Base-by-base conservation (phyloP, 306 rosid species). In the Medicago lupulina region DNA sequence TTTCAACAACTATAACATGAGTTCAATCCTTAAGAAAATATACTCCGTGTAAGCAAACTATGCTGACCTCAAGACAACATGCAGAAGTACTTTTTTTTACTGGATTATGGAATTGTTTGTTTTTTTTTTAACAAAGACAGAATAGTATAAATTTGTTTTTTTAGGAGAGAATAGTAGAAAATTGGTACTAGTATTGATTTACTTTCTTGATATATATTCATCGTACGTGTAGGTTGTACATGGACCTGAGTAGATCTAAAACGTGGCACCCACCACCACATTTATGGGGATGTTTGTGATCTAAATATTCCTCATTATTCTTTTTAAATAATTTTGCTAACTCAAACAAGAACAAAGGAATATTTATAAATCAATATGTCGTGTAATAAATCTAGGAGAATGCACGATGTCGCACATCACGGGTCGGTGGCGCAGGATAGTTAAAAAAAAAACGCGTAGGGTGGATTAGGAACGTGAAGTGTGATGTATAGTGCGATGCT, bases 231-330 rank as follows among this genome's bases (percentile, higher is more conserved):
- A 41, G 46, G 46, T 41, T 9, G 46, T 57, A 19, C 23, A 16
- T 51, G 5, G 59, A 53, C 23, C 11, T 8, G 23, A 47, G 19
- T 51, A 21, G 7, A 21, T 21, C 34, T 57, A 23, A 58, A 58
- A 58, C 39, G 64, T 58, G 39, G 39, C 8, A 58, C 39, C 64
- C 64, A 58, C 64, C 64, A 12, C 39, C 64, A 58, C 38, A 11
- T 58, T 58, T 58, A 25, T 58, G 11, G 60, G 60, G n/a, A 58
- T 58, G 38, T 58, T 58, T 58, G 39, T 21, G 38, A 58, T 58
- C 63, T 58, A 23, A 58, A 11, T 58, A 58, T 58, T 25, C 39
- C n/a, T 58, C 8, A 2, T 55, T 55, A 55, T 9, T 55, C 11
- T 51, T 51, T 17, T 8, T 3, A 5, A 34, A 34, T 34, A 0